Percentiles rank a stretch among this genome's conserved stretches.
phyloP scores from a whole-genome alignment of 1,284 basidiomycete genomes.

The Rhodotorula sp. region DNA sequence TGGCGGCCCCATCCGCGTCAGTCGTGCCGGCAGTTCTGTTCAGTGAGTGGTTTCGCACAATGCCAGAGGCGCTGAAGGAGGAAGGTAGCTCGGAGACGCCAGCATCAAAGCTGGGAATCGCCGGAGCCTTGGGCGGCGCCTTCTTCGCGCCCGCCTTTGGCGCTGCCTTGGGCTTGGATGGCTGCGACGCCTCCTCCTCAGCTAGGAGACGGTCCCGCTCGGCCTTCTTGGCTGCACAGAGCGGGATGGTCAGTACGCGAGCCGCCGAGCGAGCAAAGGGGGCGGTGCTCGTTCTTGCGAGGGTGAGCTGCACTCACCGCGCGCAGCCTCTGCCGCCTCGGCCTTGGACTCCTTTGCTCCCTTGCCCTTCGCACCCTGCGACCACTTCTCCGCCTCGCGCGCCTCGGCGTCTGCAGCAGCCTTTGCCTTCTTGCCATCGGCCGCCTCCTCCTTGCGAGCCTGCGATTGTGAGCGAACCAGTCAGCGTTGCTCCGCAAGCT shows the following conservation, averaged over 20 bases:
- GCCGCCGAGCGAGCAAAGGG: neutral
- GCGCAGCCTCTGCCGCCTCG: slow-evolving; percentile 44
- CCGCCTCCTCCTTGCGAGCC: slow-evolving; percentile 25
- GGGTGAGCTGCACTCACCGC: neutral
- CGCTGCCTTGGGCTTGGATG: slow-evolving; percentile 65
- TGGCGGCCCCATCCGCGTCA: neutral
- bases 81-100: slow-evolving; percentile 49
- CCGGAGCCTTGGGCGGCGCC: slow-evolving; percentile 45
- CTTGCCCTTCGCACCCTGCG: slow-evolving; percentile 31
- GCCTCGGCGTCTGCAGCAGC: slow-evolving; percentile 5
- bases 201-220: slow-evolving; percentile 60
- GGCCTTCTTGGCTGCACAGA: slow-evolving; percentile 52
- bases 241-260: too few species aligned
- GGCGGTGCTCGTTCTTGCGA: neutral
- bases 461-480: neutral
- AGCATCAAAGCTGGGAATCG: slow-evolving; percentile 29
- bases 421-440: slow-evolving; percentile 15
- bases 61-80: slow-evolving; percentile 72
- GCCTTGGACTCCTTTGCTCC: slow-evolving; percentile 47
- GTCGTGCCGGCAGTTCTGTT: neutral
- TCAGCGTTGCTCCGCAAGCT: neutral
- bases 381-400: slow-evolving; percentile 24
- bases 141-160: slow-evolving; percentile 66
- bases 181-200: slow-evolving; percentile 74
- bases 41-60: slow-evolving; percentile 49